phyloP scores from a whole-genome alignment of 352 stramenopile genomes.

The Globisporangium echinulatum region DNA sequence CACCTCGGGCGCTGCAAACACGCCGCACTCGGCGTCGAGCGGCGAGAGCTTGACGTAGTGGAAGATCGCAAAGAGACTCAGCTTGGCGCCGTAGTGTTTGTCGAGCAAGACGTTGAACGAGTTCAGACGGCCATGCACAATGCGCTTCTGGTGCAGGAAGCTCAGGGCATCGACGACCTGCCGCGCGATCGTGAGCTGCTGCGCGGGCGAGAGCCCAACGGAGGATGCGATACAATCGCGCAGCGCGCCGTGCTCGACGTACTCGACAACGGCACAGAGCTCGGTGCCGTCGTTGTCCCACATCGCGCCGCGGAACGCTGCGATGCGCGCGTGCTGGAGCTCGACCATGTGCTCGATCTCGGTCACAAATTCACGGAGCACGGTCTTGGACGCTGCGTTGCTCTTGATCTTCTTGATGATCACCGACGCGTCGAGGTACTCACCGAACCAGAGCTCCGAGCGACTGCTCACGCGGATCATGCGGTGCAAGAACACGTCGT shows the following conservation, averaged over 20 bases:
- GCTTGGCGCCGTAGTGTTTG: constrained; percentile 52
- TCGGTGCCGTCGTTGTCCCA: constrained; percentile 67
- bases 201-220: constrained; percentile 38
- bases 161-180: constrained; percentile 63
- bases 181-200: constrained; percentile 60
- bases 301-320: constrained; percentile 64
- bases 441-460: constrained; percentile 69
- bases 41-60: constrained; percentile 72
- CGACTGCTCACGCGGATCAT: constrained; percentile 67
- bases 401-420: constrained; percentile 82
- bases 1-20: constrained; percentile 70
- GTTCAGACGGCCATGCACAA: constrained; percentile 72
- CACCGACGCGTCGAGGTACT: constrained; percentile 57
- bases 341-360: constrained; percentile 75
- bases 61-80: constrained; percentile 75
- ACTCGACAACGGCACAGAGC: constrained; percentile 69
- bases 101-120: constrained; percentile 78
- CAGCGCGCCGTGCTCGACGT: constrained; percentile 56
- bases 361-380: constrained; percentile 72
- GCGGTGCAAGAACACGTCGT: constrained; percentile 65
- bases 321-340: constrained; percentile 59
- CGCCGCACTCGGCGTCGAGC: constrained; percentile 52
- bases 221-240: constrained; percentile 44
- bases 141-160: constrained; percentile 62
- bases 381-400: constrained; percentile 49